Conservation (phyloP, 345 rosid species). For the Gossypium turneri region DNA sequence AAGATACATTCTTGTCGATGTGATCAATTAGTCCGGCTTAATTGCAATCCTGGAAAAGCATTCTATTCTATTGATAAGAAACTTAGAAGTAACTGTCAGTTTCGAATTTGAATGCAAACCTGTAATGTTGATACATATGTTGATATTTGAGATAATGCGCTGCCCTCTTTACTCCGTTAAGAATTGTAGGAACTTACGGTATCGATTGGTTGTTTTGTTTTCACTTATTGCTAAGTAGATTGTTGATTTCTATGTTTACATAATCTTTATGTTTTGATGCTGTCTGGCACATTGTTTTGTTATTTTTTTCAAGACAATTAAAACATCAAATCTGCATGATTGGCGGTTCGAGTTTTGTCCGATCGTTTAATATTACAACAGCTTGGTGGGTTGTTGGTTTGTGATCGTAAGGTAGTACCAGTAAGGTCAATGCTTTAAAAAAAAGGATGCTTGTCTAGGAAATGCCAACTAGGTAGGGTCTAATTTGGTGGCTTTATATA, state of each 20-base stretch:
- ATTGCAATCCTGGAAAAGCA: conserved; percentile 3
- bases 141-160: background rate
- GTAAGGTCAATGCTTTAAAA: background rate
- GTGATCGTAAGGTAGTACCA: background rate
- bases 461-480: background rate
- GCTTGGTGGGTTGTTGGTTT: background rate
- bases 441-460: background rate
- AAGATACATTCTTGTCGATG: conserved; percentile 13
- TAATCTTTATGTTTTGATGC: background rate
- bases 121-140: background rate
- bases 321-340: conserved; percentile 7
- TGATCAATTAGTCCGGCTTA: background rate
- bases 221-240: background rate
- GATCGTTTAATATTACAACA: background rate
- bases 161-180: background rate
- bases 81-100: background rate
- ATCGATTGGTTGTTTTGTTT: no score
- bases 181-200: background rate
- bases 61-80: background rate
- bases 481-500: background rate
- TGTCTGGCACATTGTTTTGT: background rate
- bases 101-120: background rate
- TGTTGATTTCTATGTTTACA: background rate
- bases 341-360: background rate
- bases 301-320: no score